These are phyloP conservation scores for Tetradesmus obliquus DNA, from an alignment of 139 green algal species.

Conservation along the genomic window DNA sequence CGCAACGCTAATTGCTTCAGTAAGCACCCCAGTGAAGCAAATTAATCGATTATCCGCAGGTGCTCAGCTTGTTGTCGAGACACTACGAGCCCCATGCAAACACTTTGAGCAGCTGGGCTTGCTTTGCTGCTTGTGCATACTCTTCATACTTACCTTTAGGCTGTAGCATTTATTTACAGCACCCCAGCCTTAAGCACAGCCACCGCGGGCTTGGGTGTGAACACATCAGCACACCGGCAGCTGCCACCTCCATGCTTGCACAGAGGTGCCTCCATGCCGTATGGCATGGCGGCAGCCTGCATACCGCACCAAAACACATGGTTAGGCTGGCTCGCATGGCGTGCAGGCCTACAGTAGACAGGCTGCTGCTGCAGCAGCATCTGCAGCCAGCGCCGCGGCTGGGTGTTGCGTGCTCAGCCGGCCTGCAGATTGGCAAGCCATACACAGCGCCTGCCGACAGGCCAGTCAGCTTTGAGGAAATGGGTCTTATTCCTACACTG, in stretches of 20 bases:
- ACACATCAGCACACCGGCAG: background rate
- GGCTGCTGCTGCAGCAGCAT: background rate
- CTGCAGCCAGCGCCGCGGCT: background rate
- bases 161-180: background rate
- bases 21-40: no score
- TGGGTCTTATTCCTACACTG: slow-evolving; percentile 63
- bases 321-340: background rate
- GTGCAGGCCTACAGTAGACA: background rate
- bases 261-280: background rate
- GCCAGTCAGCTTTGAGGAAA: slow-evolving; percentile 57
- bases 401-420: background rate
- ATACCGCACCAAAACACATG: background rate
- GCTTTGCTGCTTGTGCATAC: background rate
- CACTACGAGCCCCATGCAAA: background rate
- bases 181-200: background rate
- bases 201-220: background rate
- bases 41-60: no score
- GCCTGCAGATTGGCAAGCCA: slow-evolving; percentile 24
- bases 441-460: background rate
- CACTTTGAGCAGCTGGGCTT: background rate
- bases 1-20: no score
- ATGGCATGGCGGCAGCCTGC: slow-evolving; percentile 8
- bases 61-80: background rate
- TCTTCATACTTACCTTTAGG: background rate
- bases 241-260: background rate